Evolutionary conservation across 257 asterid species (phyloP), one percentile per base, ranked within the genome.

Genomic region (Solanum ossicruentum): DNA sequence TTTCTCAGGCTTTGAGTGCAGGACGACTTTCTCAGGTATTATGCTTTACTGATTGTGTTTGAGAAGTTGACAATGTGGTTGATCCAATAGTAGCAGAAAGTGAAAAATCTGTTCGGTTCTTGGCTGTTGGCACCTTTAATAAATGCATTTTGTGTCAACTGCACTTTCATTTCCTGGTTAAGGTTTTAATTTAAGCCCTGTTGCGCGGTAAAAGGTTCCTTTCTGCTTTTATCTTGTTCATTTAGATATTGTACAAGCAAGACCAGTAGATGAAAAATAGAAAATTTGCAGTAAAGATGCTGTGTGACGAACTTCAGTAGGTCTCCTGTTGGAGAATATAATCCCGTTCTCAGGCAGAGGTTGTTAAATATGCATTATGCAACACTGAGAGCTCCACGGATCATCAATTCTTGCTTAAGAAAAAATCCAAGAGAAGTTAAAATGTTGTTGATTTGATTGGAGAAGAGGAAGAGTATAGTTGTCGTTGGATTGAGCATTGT

Each of bases 11-110:
- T 54, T 88, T 97, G 89, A 89, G 90, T 91, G 98, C 98, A 75
- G 99, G 99, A 61, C 98, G 98, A 60, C 98, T 97, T 89, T 97
- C 98, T 91, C 98, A 97, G 98, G 98, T 97, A 82, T 70, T 65
- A 65, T 65, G 55, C 82, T 82, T 85, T 60, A 28, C 83, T 55
- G 26, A 28, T 52, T 52, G 65, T 17, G 21, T 52, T 78, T 78
- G 21, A 28, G 83, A 28, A 51, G 61, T 52, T 26, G 26, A 6
- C 28, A 78, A 65, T 51, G 83, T 52, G 6, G 28, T 78, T 5
- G 1, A 78, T 78, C 63, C 63, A 51, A 17, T 54, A 52, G 65
- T 52, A 77, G 28, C 43, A 52, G 65, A 52, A 75, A 78, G 11
- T 10, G 21, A 23, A 77, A 77, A 77, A 23, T 5, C 26, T 3